Evolutionary conservation across 345 rosid genomes (phyloP).

Genomic region (Acer yangbiense): DNA sequence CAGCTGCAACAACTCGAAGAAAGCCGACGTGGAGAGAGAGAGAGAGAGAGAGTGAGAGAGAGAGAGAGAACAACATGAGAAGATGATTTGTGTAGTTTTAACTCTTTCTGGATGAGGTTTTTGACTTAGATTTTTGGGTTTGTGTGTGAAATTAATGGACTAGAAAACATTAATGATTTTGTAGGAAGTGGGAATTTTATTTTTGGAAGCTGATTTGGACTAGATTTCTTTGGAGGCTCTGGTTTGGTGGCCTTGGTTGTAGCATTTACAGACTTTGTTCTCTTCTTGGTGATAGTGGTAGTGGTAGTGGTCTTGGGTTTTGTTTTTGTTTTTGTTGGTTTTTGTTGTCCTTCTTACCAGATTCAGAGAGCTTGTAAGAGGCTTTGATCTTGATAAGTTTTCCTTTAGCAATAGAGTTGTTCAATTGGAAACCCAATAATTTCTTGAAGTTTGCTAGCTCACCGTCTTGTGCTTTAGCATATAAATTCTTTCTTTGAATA

Average conservation of each 20-base stretch:
- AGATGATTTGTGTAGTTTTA: too few species aligned
- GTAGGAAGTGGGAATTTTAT: too few species aligned
- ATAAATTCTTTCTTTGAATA: too few species aligned
- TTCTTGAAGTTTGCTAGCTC: slow-evolving; percentile 67
- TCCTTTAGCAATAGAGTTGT: slow-evolving; percentile 63
- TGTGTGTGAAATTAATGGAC: too few species aligned
- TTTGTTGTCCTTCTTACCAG: slow-evolving; percentile 15
- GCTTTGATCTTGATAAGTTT: slow-evolving; percentile 82
- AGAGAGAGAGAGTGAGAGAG: too few species aligned
- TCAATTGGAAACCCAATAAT: slow-evolving; percentile 59
- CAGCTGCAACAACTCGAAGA: too few species aligned
- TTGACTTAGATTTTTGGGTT: too few species aligned
- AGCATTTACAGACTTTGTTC: slow-evolving; percentile 20
- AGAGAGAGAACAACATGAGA: too few species aligned
- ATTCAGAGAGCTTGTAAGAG: slow-evolving; percentile 67
- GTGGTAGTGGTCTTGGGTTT: background rate
- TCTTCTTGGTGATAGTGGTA: background rate
- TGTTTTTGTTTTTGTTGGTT: background rate
- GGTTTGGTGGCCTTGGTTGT: slow-evolving; percentile 29
- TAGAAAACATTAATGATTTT: too few species aligned
- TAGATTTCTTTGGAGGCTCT: slow-evolving; percentile 23
- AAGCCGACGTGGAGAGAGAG: too few species aligned
- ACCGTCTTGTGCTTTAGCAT: slow-evolving; percentile 53
- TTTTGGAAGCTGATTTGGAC: too few species aligned
- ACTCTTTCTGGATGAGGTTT: too few species aligned